These are phyloP conservation scores for Saccharomyces mikatae DNA, from an alignment of 805 yeast genomes.

Conservation along the genomic window DNA sequence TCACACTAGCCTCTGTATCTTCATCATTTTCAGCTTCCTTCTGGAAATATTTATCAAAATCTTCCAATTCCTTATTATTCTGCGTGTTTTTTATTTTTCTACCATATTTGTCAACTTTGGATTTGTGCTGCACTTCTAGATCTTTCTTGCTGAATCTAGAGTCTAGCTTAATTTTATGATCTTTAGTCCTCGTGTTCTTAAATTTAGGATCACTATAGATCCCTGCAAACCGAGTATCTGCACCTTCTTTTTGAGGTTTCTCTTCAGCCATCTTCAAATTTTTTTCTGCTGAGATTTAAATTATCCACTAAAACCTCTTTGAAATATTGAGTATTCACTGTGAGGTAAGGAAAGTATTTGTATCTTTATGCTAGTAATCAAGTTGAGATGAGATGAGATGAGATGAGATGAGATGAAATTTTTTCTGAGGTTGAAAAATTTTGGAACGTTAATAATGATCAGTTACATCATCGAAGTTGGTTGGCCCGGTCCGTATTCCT, in stretches of 20 bases:
- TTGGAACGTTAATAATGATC: conserved; percentile 2
- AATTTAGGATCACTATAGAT: conserved; percentile 87
- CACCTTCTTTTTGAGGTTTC: conserved; percentile 33
- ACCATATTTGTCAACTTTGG: conserved; percentile 81
- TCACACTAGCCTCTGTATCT: conserved; percentile 15
- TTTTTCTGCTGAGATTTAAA: background rate
- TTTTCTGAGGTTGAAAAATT: conserved; percentile 10
- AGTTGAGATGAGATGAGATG: conserved; percentile 19
- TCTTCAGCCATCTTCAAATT: conserved; percentile 14
- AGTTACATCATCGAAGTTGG: background rate
- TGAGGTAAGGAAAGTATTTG: too few relatives aligned
- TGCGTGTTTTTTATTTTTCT: conserved; percentile 45
- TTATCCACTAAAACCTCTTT: background rate
- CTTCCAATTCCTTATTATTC: conserved; percentile 35
- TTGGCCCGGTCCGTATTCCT: background rate
- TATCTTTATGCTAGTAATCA: background rate
- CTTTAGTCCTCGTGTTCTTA: conserved; percentile 60
- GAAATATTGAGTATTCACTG: background rate
- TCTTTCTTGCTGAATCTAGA: conserved; percentile 66
- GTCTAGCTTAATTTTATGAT: conserved; percentile 71
- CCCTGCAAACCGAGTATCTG: conserved; percentile 69
- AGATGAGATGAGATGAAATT: conserved; percentile 14
- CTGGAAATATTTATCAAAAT: conserved; percentile 60
- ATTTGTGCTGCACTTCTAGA: conserved; percentile 49
- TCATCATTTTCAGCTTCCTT: conserved; percentile 30